A percentile compares a stretch with the other conserved stretches of the same genome.
These are phyloP conservation scores for Penicillium sp. DNA, from an alignment of 2,329 filamentous ascomycete genomes.

Conservation along the genomic window DNA sequence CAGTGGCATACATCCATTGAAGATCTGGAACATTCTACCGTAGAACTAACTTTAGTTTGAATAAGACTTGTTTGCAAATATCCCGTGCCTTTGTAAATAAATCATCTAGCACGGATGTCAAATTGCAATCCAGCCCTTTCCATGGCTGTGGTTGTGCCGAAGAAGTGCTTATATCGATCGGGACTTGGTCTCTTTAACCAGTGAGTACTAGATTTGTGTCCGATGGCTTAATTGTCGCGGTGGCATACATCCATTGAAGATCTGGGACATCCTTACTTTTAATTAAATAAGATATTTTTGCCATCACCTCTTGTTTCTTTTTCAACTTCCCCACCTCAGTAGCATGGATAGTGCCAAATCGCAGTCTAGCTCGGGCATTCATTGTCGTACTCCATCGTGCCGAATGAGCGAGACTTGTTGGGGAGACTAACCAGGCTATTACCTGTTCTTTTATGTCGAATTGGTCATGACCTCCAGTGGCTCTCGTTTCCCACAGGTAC, in stretches of 20 bases:
- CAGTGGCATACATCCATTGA: slow-evolving; percentile 54
- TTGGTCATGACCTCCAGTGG: too few relatives aligned
- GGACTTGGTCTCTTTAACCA: slow-evolving; percentile 39
- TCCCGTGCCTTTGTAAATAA: background rate
- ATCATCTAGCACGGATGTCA: slow-evolving; percentile 90
- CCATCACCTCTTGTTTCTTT: too few relatives aligned
- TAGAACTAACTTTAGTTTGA: slow-evolving; percentile 8
- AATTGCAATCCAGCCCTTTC: slow-evolving; percentile 86
- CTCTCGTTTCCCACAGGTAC: too few relatives aligned
- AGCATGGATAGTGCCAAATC: too few relatives aligned
- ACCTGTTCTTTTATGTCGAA: too few relatives aligned
- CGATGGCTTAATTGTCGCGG: slow-evolving; percentile 34
- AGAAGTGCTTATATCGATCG: slow-evolving; percentile 90
- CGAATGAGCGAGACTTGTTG: too few relatives aligned
- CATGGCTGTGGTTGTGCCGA: slow-evolving; percentile 96
- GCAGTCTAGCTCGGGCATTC: too few relatives aligned
- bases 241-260: slow-evolving; percentile 55
- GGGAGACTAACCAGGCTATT: too few relatives aligned
- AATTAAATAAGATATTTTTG: background rate
- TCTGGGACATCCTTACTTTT: slow-evolving; percentile 44
- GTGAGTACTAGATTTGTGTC: slow-evolving; percentile 54
- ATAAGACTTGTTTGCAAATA: background rate
- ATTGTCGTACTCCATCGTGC: too few relatives aligned
- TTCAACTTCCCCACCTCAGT: too few relatives aligned
- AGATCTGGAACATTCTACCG: slow-evolving; percentile 48